These are phyloP conservation scores for Epipyxis sp. DNA, from an alignment of 108 stramenopile species.

Conservation along the genomic window DNA sequence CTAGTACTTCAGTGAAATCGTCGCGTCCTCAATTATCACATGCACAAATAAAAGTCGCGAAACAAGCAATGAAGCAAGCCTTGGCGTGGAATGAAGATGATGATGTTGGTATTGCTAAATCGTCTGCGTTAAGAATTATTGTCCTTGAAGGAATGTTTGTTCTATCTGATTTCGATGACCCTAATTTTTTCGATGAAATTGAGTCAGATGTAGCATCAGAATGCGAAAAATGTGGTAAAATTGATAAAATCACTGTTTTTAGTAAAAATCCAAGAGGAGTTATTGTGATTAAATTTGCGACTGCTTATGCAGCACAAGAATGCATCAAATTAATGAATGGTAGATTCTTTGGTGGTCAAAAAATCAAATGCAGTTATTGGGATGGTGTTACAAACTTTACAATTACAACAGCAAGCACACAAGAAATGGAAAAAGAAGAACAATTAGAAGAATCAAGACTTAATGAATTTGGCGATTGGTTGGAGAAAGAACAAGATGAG, in stretches of 20 bases:
- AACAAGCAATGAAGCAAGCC: slow-evolving; percentile 41
- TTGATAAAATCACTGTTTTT: slow-evolving; percentile 91
- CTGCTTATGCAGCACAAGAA: slow-evolving; percentile 65
- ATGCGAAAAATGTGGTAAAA: slow-evolving; percentile 67
- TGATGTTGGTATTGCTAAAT: slow-evolving; percentile 53
- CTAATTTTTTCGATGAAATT: slow-evolving; percentile 50
- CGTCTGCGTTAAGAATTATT: slow-evolving; percentile 77
- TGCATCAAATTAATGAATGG: slow-evolving; percentile 75
- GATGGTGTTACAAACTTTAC: slow-evolving; percentile 93
- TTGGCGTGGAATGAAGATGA: slow-evolving; percentile 51
- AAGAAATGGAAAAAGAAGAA: slow-evolving; percentile 55
- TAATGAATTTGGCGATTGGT: slow-evolving; percentile 90
- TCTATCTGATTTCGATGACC: slow-evolving; percentile 49
- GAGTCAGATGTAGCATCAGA: slow-evolving; percentile 62
- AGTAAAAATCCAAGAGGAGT: slow-evolving; percentile 68
- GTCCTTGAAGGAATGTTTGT: slow-evolving; percentile 80
- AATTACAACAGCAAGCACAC: slow-evolving; percentile 37
- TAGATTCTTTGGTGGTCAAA: slow-evolving; percentile 58
- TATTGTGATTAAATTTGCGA: slow-evolving; percentile 78
- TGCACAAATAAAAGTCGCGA: slow-evolving; percentile 38
- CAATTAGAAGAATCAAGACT: slow-evolving; percentile 70
- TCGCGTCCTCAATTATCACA: slow-evolving; percentile 37
- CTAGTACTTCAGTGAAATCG: slow-evolving; percentile 58
- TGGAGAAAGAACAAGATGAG: slow-evolving; percentile 73
- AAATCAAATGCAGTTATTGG: slow-evolving; percentile 61